A percentile compares a stretch with the other conserved stretches of the same genome.
These are phyloP conservation scores for Eucalyptus pauciflora DNA, from an alignment of 345 rosid species.

Conservation along the genomic window DNA sequence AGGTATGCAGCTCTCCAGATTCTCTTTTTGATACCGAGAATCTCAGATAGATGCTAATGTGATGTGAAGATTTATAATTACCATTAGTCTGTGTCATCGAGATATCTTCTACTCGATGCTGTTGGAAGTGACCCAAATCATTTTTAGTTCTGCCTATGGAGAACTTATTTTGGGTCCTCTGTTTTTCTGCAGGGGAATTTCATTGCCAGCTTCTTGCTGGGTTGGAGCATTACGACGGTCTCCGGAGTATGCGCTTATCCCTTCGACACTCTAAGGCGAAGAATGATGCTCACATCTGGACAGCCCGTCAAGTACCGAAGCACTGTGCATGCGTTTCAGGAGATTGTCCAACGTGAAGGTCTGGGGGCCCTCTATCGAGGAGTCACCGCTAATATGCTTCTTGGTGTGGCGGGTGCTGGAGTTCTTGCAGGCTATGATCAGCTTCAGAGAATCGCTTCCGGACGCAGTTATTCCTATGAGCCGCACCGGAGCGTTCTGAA, in stretches of 20 bases:
- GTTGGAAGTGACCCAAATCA: background rate
- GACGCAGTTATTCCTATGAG: constrained; percentile 22
- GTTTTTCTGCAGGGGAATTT: constrained; percentile 60
- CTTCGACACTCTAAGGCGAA: constrained; percentile 74
- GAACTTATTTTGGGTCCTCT: background rate
- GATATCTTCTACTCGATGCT: background rate
- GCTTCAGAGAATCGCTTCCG: constrained; percentile 54
- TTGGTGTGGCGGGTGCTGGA: constrained; percentile 94
- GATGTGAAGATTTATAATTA: background rate
- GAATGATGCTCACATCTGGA: constrained; percentile 98
- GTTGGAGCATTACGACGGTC: constrained; percentile 86
- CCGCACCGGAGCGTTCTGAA: constrained; percentile 18
- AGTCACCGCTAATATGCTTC: constrained; percentile 87
- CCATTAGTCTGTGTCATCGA: background rate
- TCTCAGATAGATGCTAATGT: background rate
- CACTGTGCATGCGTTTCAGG: constrained; percentile 47
- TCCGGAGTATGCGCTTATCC: constrained; percentile 91
- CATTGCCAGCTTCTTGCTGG: constrained; percentile 77
- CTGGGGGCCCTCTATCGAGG: constrained; percentile 59
- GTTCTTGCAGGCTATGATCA: constrained; percentile 91
- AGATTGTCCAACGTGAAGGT: constrained; percentile 66
- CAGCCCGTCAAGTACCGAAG: constrained; percentile 53
- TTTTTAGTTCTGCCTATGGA: background rate
- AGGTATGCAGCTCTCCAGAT: constrained; percentile 29
- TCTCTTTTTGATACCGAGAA: background rate